Base-by-base conservation (phyloP, 345 rosid genomes). In the Eucalyptus marginata region DNA sequence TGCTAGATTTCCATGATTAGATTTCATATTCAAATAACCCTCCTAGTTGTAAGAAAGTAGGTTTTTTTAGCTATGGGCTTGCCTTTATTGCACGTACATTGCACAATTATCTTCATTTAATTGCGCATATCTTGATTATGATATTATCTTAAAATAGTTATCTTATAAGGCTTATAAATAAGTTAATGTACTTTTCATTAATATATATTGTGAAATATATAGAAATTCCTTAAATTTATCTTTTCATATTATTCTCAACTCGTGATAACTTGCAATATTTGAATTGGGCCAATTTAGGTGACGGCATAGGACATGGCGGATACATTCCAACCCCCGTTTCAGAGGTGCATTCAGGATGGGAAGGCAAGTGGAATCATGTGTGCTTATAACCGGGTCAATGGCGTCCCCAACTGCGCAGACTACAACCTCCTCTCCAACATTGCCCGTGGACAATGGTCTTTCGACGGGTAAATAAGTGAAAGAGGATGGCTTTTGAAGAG, bases 351-450 rank as follows among this genome's bases (percentile, higher is more conserved):
- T 20, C 89, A 93, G 89, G 95, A 97, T 87, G 98, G 94, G 17
- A 59, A 90, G 90, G 99, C 95, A 62, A 96, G 98, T 81, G 96
- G 99, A 46, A 93, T 96, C 49, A 96, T 95, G 99, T 97, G 99
- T 71, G 96, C 99, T 88, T 96, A 96, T 88, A 97, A 96, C 81
- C 90, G 93, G 52, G 96, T 97, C 71, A 96, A 96, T 49, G 99
- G 97, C 27, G 90, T 96, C 83, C 99, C 98, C 58, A 91, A 91
- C 86, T 96, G 99, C 91, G 98, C 98, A 40, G 94, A 96, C 89
- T 90, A 89, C 40, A 90, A 95, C 36, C 96, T 97, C 86, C 91
- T 97, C 29, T 84, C 95, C 89, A 93, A 92, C 44, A 91, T 94
- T 17, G 96, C 94, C 66, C 93, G 99, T 90, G 90, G 89, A 29